Base-by-base conservation (phyloP, 1,139 yeast genomes). In the Sugiyamaella novakii region DNA sequence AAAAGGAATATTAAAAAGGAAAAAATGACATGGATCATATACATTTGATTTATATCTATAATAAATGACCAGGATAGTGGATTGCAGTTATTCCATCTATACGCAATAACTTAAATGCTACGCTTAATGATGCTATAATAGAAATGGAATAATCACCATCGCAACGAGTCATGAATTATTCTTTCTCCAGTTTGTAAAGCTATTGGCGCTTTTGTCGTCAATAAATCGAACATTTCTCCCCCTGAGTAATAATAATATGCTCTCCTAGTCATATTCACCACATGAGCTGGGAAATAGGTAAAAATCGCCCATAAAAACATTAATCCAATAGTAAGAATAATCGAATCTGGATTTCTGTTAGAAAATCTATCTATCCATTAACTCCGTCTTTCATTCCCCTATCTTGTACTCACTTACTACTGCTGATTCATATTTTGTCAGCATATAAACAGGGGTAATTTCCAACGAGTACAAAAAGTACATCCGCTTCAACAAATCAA, bases 191-290 rank as follows among this genome's bases (percentile, higher is more conserved):
- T 38, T 19, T 38, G 8, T 18, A 10, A 3, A 14, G 42, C 33
- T 18, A 38, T 6, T 10, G 46, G 40, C 11, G 14, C 40, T 17
- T 33, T 43, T 7, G 45, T 38, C 15, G 40, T 33, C 25, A 47
- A 27, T 24, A 47, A 33, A 28, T 49, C 47, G 22, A 43, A 36
- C 31, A 45, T 43, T 12, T 49, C 51, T 5, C 53, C 53, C 5
- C 62, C 62, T 3, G 57, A 55, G 37, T 50, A 54, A 43, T 62
- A 63, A 50, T 61, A 63, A 41, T 60, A 61, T 25, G 60, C 53
- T 22, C 65, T 54, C 22, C 54, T 49, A 17, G 50, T 28, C 30
- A 61, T 49, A 31, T 44, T 48, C 36, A 47, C 47, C n/a, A 59
- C 50, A 40, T 60, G 63, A 21, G 53, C 51, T 10, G 66, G 66